These are phyloP conservation scores for Poronia punctata DNA, from an alignment of 495 filamentous ascomycete genomes.

Conservation along the genomic window DNA sequence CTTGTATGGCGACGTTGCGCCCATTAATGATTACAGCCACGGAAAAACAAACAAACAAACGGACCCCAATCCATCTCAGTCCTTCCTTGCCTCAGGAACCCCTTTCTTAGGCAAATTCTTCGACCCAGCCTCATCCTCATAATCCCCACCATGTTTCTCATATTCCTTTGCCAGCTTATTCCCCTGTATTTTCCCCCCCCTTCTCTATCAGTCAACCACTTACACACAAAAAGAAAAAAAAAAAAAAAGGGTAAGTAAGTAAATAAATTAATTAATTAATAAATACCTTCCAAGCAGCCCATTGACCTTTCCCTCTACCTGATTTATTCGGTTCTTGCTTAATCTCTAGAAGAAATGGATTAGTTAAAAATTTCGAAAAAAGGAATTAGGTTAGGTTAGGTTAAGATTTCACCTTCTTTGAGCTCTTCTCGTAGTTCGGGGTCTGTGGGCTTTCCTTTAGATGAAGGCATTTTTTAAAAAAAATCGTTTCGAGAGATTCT, in stretches of 20 bases:
- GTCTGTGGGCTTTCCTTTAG: conserved; percentile 49
- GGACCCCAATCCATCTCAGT: too few species aligned
- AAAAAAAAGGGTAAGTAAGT: conserved; percentile 1
- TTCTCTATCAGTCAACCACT: background rate
- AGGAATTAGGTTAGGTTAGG: too few species aligned
- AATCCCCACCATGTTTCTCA: conserved; percentile 44
- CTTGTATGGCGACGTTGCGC: too few species aligned
- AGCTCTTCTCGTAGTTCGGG: conserved; percentile 45
- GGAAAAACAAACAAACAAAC: too few species aligned
- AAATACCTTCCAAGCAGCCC: conserved; percentile 50
- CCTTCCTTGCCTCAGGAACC: conserved; percentile 35
- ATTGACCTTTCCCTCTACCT: conserved; percentile 46
- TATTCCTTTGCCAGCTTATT: conserved; percentile 49
- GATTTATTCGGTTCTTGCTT: conserved; percentile 49
- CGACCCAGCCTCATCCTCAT: conserved; percentile 44
- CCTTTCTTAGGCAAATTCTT: conserved; percentile 48
- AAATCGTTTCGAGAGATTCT: background rate
- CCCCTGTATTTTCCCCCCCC: conserved; percentile 25
- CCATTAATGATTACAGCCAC: too few species aligned
- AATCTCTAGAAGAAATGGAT: too few species aligned
- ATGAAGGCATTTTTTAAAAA: conserved; percentile 28
- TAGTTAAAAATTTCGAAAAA: too few species aligned
- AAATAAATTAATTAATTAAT: background rate
- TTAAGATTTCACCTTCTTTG: conserved; percentile 35
- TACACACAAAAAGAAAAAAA: background rate